Evolutionary conservation across 345 rosid species (phyloP).

Genomic region (Angophora floribunda): DNA sequence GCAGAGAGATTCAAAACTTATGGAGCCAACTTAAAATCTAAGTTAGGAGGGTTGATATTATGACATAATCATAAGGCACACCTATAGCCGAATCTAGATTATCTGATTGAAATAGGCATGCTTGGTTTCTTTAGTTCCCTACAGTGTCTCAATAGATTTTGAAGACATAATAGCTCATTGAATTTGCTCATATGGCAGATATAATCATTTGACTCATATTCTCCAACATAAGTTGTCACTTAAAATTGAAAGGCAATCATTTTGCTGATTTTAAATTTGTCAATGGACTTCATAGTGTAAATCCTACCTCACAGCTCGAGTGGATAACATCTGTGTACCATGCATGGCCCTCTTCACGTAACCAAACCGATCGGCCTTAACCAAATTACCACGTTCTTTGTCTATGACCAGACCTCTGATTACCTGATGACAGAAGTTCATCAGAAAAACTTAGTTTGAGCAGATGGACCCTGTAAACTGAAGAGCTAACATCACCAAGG

Average conservation of each 20-base stretch:
- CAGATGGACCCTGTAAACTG: background rate
- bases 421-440: conserved; percentile 24
- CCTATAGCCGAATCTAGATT: background rate
- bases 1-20: background rate
- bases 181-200: background rate
- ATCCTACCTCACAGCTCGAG: conserved; percentile 68
- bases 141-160: background rate
- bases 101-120: background rate
- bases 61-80: background rate
- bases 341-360: conserved; percentile 95
- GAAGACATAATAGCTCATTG: background rate
- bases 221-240: background rate
- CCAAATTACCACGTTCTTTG: conserved; percentile 92
- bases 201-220: background rate
- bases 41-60: background rate
- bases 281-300: background rate
- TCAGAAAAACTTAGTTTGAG: background rate
- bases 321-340: conserved; percentile 84
- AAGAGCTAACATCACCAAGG: background rate
- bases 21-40: background rate
- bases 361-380: conserved; percentile 96
- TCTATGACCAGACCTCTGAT: conserved; percentile 97
- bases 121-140: background rate
- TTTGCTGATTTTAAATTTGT: background rate
- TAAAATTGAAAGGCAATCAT: background rate